Conservation (phyloP, 306 rosid species). For the Trifolium repens region DNA sequence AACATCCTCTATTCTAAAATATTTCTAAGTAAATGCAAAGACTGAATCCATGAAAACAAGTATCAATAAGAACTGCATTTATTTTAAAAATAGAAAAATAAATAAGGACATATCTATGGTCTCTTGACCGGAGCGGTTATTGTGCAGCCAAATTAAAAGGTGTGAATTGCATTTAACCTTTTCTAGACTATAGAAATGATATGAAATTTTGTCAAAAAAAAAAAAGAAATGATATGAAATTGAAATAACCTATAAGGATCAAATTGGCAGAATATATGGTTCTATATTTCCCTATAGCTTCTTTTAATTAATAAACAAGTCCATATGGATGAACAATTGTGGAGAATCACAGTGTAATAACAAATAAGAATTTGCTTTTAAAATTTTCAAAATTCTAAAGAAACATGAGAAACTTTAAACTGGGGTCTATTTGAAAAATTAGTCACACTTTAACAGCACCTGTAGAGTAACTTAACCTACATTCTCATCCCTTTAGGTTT, state of each 20-base stretch:
- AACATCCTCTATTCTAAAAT: constrained; percentile 6
- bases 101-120: background rate
- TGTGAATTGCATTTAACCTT: background rate
- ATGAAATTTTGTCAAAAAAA: too few species aligned
- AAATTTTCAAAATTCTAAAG: constrained; percentile 3
- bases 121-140: constrained; percentile 16
- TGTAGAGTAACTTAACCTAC: background rate
- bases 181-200: too few species aligned
- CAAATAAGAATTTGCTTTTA: background rate
- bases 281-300: too few species aligned
- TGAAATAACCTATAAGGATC: too few species aligned
- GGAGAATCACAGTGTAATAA: background rate
- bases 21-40: constrained; percentile 31
- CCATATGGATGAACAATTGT: too few species aligned
- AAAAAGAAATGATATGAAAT: too few species aligned
- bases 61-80: constrained; percentile 5
- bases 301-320: too few species aligned
- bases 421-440: background rate
- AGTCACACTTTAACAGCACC: constrained; percentile 2
- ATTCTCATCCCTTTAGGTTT: background rate
- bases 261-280: too few species aligned
- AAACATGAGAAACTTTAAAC: background rate
- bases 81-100: background rate
- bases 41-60: constrained; percentile 10
- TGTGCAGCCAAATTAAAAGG: constrained; percentile 1